Base-by-base conservation (phyloP, 2,329 filamentous ascomycete genomes). In the Rutstroemia sp. region DNA sequence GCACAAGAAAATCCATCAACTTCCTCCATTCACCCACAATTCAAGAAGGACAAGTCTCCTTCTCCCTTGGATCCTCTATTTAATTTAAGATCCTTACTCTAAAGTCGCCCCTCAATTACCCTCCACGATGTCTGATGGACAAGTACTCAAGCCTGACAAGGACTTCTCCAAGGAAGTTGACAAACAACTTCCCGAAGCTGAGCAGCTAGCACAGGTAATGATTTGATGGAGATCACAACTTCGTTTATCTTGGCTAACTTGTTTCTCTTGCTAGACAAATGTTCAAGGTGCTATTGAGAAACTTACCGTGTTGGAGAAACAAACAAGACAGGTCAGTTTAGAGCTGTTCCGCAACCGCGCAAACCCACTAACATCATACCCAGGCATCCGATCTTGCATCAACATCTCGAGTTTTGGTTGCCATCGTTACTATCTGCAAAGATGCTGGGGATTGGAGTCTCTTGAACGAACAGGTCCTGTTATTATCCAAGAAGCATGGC, bases 401-500 rank as follows among this genome's bases (percentile, higher is more conserved):
- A 21, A 96, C 94, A 69, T 96, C 92, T 63, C 85, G 92, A 71
- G 78, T 96, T 62, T 79, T 99, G 66, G 78, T 95, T 69, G 79
- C 86, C 61, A 94, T 99, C 72, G 90, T 95, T 71, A 95, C 90
- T 70, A 84, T 97, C 78, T 92, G 90, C 78, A 97, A 96, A 75
- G 81, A 95, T 73, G 85, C 88, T 19, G 87, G 87, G 65, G 91
- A 99, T 73, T 99, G 94, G 94, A 86, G 84, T 72, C 77, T 96
- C 69, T 82, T 99, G 75, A 97, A 96, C 72, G 94, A 99, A 76
- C 94, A 99, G 76, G 90, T 96, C 61, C 80, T 96, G 67, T 80
- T 96, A 62, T 80, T 99, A 57, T 97, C 94, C 63, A 99, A 99
- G 85, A 99, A 99, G 79, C 94, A 99, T 88, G 90, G 92, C 67